Evolutionary conservation across 176 grass and related monocot genomes (phyloP).

Genomic region (Chrysopogon serrulatus): DNA sequence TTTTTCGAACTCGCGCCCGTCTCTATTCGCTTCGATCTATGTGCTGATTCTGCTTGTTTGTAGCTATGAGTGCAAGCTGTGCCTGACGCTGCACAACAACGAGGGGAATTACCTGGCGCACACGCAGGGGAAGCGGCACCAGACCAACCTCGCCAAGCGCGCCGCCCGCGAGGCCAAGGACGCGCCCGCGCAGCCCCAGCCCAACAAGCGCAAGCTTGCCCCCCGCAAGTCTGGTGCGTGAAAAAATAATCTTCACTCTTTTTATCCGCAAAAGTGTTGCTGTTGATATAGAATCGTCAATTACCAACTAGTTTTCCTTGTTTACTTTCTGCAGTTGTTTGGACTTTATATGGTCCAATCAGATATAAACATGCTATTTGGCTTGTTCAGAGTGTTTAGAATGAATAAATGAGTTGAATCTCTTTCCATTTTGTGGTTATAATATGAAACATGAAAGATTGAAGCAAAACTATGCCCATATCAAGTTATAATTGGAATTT

Average conservation of each 20-base stretch:
- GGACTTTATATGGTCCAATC: background rate
- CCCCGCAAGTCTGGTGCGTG: conserved; percentile 77
- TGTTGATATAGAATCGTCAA: background rate
- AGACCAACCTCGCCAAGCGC: conserved; percentile 96
- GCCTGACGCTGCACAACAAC: conserved; percentile 96
- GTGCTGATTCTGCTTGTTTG: conserved; percentile 1
- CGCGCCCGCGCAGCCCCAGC: conserved; percentile 84
- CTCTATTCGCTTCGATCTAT: background rate
- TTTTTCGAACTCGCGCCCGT: background rate
- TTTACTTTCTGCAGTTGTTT: background rate
- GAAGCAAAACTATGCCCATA: background rate
- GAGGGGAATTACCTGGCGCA: conserved; percentile 97
- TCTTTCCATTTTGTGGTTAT: background rate
- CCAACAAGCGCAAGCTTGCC: conserved; percentile 87
- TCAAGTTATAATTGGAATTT: background rate
- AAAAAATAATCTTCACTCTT: background rate
- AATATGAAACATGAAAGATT: background rate
- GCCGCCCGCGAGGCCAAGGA: conserved; percentile 94
- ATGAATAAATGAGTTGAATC: background rate
- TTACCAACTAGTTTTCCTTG: background rate
- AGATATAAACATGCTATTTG: background rate
- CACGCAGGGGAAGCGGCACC: conserved; percentile 96
- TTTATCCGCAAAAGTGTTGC: background rate
- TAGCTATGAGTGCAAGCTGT: conserved; percentile 95
- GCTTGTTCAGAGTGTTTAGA: background rate